Evolutionary conservation across 2,329 filamentous ascomycete genomes (phyloP).

Genomic region (Trichoderma citrinoviride): DNA sequence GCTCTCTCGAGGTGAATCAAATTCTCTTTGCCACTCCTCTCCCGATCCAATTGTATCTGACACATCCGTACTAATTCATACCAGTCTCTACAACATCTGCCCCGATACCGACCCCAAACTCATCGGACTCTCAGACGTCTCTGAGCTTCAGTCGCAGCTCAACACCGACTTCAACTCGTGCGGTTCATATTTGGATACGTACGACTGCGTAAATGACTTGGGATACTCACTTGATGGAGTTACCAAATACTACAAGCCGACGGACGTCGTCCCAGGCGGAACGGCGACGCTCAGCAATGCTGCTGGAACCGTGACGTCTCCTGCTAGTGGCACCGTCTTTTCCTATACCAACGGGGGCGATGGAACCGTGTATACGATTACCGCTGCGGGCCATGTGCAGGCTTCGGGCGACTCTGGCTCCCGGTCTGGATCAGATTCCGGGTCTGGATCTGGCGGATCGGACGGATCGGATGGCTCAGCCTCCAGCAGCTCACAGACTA

Average conservation of each 20-base stretch:
- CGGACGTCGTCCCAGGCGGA: slow-evolving; percentile 31
- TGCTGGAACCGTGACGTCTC: slow-evolving; percentile 33
- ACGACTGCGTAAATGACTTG: slow-evolving; percentile 28
- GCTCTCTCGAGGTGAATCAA: slow-evolving; percentile 34
- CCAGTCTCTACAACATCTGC: slow-evolving; percentile 28
- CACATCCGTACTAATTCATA: slow-evolving; percentile 21
- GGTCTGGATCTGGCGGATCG: not conserved
- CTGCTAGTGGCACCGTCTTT: slow-evolving; percentile 36
- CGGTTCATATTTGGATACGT: slow-evolving; percentile 25
- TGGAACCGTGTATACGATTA: slow-evolving; percentile 35
- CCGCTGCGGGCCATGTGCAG: slow-evolving; percentile 28
- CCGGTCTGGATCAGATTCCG: not conserved
- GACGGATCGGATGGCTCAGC: not conserved
- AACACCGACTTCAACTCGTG: slow-evolving; percentile 24
- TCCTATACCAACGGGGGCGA: slow-evolving; percentile 35
- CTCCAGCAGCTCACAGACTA: not conserved
- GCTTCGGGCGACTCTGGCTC: not conserved
- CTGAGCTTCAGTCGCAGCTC: slow-evolving; percentile 22
- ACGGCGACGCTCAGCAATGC: slow-evolving; percentile 33
- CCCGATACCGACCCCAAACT: slow-evolving; percentile 32
- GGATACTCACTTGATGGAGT: slow-evolving; percentile 25
- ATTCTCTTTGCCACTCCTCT: not conserved
- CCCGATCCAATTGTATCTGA: not conserved
- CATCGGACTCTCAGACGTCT: slow-evolving; percentile 25
- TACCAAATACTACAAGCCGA: slow-evolving; percentile 27